Evolutionary conservation across 345 rosid species (phyloP).

Genomic region (Boechera divaricarpa): DNA sequence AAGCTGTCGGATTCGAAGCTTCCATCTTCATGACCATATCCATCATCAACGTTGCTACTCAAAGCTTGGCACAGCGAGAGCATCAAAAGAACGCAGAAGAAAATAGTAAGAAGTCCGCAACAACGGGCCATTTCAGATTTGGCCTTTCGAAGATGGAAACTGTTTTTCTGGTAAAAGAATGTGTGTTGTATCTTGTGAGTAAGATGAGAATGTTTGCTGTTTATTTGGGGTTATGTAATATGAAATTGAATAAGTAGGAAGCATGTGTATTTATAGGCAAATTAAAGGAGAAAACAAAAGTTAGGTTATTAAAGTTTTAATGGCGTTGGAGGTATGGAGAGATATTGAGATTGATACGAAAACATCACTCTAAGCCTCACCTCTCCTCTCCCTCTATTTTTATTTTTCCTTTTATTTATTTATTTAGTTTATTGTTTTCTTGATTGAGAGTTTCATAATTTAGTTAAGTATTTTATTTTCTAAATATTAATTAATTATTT

Average conservation of each 20-base stretch:
- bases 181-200: constrained; percentile 20
- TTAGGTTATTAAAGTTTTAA: constrained; percentile 39
- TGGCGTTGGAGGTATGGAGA: constrained; percentile 44
- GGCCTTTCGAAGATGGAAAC: neutral
- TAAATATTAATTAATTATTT: neutral
- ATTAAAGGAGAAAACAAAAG: neutral
- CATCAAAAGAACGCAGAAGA: constrained; percentile 24
- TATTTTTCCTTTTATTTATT: neutral
- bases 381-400: constrained; percentile 2
- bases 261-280: constrained; percentile 41
- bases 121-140: constrained; percentile 25
- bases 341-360: constrained; percentile 45
- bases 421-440: neutral
- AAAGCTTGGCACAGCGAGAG: constrained; percentile 25
- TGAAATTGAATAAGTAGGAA: constrained; percentile 21
- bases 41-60: constrained; percentile 46
- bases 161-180: neutral
- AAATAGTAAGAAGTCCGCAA: constrained; percentile 14
- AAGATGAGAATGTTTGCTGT: constrained; percentile 14
- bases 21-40: constrained; percentile 45
- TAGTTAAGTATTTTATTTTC: neutral
- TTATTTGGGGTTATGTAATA: neutral
- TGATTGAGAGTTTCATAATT: constrained; percentile 1
- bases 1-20: constrained; percentile 44
- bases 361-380: constrained; percentile 38